A percentile compares a stretch with the other conserved stretches of the same genome.
Evolutionary conservation across 257 asterid genomes (phyloP).

Genomic region (Paulownia fortunei): DNA sequence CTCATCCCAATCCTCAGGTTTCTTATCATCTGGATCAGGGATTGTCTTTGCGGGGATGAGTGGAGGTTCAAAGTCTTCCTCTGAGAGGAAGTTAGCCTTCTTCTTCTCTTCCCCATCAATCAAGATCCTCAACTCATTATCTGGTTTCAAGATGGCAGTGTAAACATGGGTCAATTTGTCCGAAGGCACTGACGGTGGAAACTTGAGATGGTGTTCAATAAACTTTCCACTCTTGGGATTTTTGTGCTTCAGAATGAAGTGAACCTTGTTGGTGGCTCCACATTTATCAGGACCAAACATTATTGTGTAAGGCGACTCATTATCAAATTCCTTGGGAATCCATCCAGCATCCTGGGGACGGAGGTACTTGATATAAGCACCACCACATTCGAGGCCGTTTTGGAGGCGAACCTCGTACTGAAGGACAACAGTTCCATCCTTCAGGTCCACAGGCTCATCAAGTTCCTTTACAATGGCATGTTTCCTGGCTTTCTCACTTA

Average conservation of each 20-base stretch:
- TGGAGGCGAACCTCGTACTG: slow-evolving; percentile 95
- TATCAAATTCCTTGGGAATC: slow-evolving; percentile 81
- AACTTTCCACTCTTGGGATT: slow-evolving; percentile 85
- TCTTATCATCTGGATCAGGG: slow-evolving; percentile 96
- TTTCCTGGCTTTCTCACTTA: slow-evolving; percentile 83
- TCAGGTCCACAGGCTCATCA: slow-evolving; percentile 61
- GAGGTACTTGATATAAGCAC: slow-evolving; percentile 91
- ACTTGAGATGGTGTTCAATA: slow-evolving; percentile 94
- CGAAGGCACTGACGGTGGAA: slow-evolving; percentile 88
- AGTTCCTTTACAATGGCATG: slow-evolving; percentile 90
- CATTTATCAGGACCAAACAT: slow-evolving; percentile 99
- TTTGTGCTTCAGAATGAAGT: slow-evolving; percentile 89
- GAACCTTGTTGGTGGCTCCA: slow-evolving; percentile 96
- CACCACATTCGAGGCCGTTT: slow-evolving; percentile 96
- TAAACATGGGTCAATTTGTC: slow-evolving; percentile 95
- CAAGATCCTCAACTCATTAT: slow-evolving; percentile 71
- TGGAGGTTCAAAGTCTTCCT: slow-evolving; percentile 87
- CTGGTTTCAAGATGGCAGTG: slow-evolving; percentile 85
- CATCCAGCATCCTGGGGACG: slow-evolving; percentile 94
- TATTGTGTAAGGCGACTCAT: slow-evolving; percentile 88
- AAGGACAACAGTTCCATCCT: slow-evolving; percentile 79
- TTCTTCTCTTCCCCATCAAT: slow-evolving; percentile 97
- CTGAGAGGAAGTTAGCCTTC: slow-evolving; percentile 78
- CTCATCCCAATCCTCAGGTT: slow-evolving; percentile 99
- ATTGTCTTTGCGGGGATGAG: slow-evolving; percentile 89